phyloP scores from a whole-genome alignment of 768 basidiomycete genomes.

The Agaricus blazei region DNA sequence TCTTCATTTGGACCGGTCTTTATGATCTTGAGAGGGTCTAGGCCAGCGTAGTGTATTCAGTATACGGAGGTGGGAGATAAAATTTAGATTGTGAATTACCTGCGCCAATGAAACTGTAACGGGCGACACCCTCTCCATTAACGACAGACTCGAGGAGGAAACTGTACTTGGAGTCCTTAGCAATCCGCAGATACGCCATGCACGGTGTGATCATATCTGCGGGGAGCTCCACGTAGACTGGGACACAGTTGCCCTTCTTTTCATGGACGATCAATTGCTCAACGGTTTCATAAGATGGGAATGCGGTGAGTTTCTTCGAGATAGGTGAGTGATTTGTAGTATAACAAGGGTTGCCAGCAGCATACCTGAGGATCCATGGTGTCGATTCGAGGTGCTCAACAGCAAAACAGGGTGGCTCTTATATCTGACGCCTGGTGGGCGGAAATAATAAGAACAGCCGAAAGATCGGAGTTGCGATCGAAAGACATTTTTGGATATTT shows the following conservation, averaged over 20 bases:
- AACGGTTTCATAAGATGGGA: constrained; percentile 68
- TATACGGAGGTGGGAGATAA: background rate
- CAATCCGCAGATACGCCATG: constrained; percentile 90
- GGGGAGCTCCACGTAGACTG: constrained; percentile 88
- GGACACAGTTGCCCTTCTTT: constrained; percentile 88
- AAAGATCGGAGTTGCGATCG: background rate
- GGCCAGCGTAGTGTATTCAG: background rate
- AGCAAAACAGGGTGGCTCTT: background rate
- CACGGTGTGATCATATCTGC: constrained; percentile 97
- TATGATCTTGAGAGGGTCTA: constrained; percentile 92
- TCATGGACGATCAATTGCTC: constrained; percentile 75
- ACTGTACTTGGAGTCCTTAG: constrained; percentile 90
- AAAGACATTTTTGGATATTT: background rate
- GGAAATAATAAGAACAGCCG: background rate
- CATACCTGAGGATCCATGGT: constrained; percentile 50
- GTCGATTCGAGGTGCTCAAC: background rate
- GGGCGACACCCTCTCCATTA: constrained; percentile 83
- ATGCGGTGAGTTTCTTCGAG: constrained; percentile 57
- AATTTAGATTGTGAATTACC: constrained; percentile 42
- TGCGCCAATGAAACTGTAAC: constrained; percentile 95
- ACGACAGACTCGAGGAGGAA: constrained; percentile 93
- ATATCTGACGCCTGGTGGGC: background rate
- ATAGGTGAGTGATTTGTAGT: constrained; percentile 3
- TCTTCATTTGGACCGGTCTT: constrained; percentile 85
- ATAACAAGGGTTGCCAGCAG: background rate